phyloP scores from a whole-genome alignment of 495 filamentous ascomycete species.

The Aspergillus asperescens region DNA sequence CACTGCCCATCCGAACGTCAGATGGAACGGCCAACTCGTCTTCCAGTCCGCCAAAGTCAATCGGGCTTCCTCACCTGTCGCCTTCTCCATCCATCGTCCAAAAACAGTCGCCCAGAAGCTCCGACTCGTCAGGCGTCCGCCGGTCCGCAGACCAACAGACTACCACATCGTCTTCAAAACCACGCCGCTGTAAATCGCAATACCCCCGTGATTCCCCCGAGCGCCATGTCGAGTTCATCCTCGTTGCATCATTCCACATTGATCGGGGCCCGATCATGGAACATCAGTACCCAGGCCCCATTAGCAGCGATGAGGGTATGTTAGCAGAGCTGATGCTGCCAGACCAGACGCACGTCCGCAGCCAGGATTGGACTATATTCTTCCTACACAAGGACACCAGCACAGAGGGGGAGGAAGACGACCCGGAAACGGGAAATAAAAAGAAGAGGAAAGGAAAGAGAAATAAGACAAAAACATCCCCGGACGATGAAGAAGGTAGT shows the following conservation, averaged over 20 bases:
- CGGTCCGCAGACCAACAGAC: constrained; percentile 35
- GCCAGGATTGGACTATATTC: constrained; percentile 99
- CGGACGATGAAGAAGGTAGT: constrained; percentile 50
- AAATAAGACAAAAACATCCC: constrained; percentile 20
- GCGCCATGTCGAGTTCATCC: constrained; percentile 97
- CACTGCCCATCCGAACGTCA: constrained; percentile 43
- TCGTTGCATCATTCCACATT: constrained; percentile 98
- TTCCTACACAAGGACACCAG: constrained; percentile 94
- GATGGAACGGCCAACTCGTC: constrained; percentile 31
- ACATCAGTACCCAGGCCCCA: constrained; percentile 89
- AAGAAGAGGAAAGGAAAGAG: constrained; percentile 48
- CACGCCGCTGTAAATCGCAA: constrained; percentile 65
- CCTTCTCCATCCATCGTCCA: constrained; percentile 46
- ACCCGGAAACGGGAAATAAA: constrained; percentile 40
- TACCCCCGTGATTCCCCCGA: constrained; percentile 74
- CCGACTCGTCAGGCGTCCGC: constrained; percentile 37
- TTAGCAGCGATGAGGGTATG: constrained; percentile 97
- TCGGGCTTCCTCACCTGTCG: constrained; percentile 52
- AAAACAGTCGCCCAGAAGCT: constrained; percentile 50
- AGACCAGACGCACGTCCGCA: constrained; percentile 90
- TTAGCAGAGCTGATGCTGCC: constrained; percentile 97
- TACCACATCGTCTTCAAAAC: constrained; percentile 26
- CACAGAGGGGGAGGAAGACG: constrained; percentile 65
- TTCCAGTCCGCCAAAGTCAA: constrained; percentile 48
- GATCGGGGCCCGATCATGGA: constrained; percentile 97